Evolutionary conservation across 495 filamentous ascomycete species (phyloP).

Genomic region (Sabuloglossum arenarium): DNA sequence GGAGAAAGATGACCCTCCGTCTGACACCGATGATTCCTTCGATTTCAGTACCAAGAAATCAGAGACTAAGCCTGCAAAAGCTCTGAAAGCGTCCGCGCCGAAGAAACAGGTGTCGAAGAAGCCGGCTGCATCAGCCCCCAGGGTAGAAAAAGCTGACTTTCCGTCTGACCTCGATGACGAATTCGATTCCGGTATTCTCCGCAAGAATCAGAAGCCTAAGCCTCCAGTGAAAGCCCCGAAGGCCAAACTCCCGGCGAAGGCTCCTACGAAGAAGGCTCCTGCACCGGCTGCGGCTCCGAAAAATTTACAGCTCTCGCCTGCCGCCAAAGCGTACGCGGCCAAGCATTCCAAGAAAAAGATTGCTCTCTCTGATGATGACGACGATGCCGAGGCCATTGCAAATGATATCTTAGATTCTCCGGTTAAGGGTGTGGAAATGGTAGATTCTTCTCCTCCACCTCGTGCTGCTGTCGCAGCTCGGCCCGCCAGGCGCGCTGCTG

Average conservation of each 20-base stretch:
- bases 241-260: conserved; percentile 16
- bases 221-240: conserved; percentile 12
- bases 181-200: background rate
- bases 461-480: conserved; percentile 15
- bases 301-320: conserved; percentile 38
- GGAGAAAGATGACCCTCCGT: background rate
- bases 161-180: background rate
- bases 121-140: background rate
- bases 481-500: conserved; percentile 31
- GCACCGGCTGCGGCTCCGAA: conserved; percentile 19
- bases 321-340: conserved; percentile 63
- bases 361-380: conserved; percentile 10
- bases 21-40: background rate
- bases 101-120: conserved; percentile 13
- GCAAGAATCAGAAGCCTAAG: background rate
- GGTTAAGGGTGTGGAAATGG: conserved; percentile 21
- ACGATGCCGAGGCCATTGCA: conserved; percentile 26
- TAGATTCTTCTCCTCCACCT: conserved; percentile 2
- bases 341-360: conserved; percentile 30
- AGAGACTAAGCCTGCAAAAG: conserved; percentile 13
- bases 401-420: conserved; percentile 35
- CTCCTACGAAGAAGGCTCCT: conserved; percentile 15
- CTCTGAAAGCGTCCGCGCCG: conserved; percentile 11
- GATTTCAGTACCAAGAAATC: conserved; percentile 12
- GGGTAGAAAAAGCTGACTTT: background rate